Evolutionary conservation across 257 asterid species (phyloP).

Genomic region (Solanum rostratum): DNA sequence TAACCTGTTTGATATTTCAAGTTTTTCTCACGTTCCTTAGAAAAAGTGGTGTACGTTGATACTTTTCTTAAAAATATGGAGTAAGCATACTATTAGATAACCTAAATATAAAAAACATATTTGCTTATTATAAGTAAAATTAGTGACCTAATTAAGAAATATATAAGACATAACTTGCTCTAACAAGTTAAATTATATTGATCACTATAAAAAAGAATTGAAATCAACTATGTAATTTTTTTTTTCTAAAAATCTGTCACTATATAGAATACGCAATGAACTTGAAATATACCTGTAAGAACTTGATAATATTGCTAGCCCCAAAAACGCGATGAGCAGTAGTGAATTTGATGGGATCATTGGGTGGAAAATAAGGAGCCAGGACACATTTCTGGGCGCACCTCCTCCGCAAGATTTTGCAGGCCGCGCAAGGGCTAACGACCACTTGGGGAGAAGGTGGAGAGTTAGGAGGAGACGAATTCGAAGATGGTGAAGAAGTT

Average conservation of each 20-base stretch:
- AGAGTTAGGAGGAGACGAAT: slow-evolving; percentile 10
- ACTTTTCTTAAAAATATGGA: not conserved
- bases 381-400: slow-evolving; percentile 5
- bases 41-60: not conserved
- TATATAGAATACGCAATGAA: too few relatives aligned
- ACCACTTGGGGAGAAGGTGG: slow-evolving; percentile 14
- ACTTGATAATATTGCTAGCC: slow-evolving; percentile 10
- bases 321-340: slow-evolving; percentile 11
- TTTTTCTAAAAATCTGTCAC: too few relatives aligned
- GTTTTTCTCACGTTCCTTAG: not conserved
- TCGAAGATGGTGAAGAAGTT: slow-evolving; percentile 10
- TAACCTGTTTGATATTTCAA: not conserved
- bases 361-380: slow-evolving; percentile 11
- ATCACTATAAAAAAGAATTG: not conserved
- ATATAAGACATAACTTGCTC: too few relatives aligned
- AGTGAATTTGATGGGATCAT: slow-evolving; percentile 6
- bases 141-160: too few relatives aligned
- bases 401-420: slow-evolving; percentile 6
- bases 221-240: too few relatives aligned
- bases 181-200: not conserved
- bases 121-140: not conserved
- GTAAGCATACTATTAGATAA: not conserved
- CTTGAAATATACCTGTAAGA: slow-evolving; percentile 1
- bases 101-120: not conserved
- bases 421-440: slow-evolving; percentile 19